Evolutionary conservation across 2,329 filamentous ascomycete species (phyloP).

Genomic region (Ophiostoma sp.): DNA sequence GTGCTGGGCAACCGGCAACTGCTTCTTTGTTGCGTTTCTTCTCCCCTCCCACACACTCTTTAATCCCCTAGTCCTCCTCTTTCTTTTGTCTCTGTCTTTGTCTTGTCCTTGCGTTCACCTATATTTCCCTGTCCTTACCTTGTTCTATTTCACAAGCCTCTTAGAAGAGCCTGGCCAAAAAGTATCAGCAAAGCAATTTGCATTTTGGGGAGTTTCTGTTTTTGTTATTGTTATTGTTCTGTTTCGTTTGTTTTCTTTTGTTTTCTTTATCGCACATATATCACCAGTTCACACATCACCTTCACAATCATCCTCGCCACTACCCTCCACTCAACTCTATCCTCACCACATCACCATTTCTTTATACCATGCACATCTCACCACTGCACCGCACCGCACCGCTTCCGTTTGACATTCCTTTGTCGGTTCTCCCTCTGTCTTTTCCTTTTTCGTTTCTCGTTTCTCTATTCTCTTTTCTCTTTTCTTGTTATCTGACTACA

Average conservation of each 20-base stretch:
- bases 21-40: background rate
- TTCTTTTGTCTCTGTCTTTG: background rate
- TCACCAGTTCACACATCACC: background rate
- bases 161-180: constrained; percentile 4
- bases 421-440: background rate
- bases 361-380: background rate
- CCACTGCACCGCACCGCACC: constrained; percentile 9
- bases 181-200: constrained; percentile 13
- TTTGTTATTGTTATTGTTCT: background rate
- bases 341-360: background rate
- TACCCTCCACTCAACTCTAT: background rate
- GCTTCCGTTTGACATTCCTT: constrained; percentile 4
- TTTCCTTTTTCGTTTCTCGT: background rate
- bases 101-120: background rate
- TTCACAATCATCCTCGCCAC: background rate
- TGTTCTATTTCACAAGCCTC: background rate
- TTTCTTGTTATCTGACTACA: background rate
- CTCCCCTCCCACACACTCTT: background rate
- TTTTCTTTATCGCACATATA: background rate
- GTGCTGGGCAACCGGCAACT: background rate
- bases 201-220: background rate
- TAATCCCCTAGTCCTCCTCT: background rate
- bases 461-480: background rate
- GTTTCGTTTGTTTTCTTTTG: background rate
- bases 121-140: background rate